Percentiles rank a stretch among this genome's conserved stretches.
Evolutionary conservation across 192 early-diverging fungal genomes (phyloP).

Genomic region (Pilaira anomala): DNA sequence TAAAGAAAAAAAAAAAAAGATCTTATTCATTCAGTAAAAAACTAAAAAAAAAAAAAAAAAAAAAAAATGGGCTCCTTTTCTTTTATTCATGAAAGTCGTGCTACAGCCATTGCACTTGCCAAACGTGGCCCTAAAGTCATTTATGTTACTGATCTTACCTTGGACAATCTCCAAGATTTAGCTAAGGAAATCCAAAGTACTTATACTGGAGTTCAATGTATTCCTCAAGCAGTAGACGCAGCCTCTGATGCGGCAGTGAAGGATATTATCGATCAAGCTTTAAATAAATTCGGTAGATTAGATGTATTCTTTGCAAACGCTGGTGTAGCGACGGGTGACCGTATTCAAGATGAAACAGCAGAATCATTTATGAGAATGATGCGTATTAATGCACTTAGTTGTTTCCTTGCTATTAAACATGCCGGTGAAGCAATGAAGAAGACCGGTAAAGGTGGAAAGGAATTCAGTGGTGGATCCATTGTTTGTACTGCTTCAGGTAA

Average conservation of each 20-base stretch:
- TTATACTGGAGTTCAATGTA: constrained; percentile 31
- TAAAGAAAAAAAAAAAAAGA: constrained; percentile 15
- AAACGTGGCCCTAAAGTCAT: constrained; percentile 35
- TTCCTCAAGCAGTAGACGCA: constrained; percentile 45
- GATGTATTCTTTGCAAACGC: constrained; percentile 60
- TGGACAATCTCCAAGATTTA: constrained; percentile 36
- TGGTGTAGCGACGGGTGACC: constrained; percentile 32
- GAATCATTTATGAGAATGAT: constrained; percentile 39
- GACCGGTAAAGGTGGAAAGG: constrained; percentile 41
- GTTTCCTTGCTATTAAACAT: constrained; percentile 48
- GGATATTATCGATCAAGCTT: constrained; percentile 36
- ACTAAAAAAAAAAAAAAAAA: not conserved
- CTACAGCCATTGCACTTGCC: constrained; percentile 30
- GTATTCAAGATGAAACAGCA: constrained; percentile 30
- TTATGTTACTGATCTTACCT: constrained; percentile 42
- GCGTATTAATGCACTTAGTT: constrained; percentile 42
- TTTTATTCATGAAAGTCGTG: constrained; percentile 31
- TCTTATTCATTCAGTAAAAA: not conserved
- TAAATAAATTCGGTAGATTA: constrained; percentile 41
- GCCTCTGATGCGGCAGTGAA: constrained; percentile 36
- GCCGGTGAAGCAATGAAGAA: constrained; percentile 43
- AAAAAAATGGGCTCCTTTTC: not conserved
- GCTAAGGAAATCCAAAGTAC: constrained; percentile 36
- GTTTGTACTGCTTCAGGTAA: constrained; percentile 51
- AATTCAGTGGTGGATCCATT: constrained; percentile 42